These are phyloP conservation scores for Pseudoneurospora amorphoporcata DNA, from an alignment of 495 filamentous ascomycete species.

Conservation along the genomic window DNA sequence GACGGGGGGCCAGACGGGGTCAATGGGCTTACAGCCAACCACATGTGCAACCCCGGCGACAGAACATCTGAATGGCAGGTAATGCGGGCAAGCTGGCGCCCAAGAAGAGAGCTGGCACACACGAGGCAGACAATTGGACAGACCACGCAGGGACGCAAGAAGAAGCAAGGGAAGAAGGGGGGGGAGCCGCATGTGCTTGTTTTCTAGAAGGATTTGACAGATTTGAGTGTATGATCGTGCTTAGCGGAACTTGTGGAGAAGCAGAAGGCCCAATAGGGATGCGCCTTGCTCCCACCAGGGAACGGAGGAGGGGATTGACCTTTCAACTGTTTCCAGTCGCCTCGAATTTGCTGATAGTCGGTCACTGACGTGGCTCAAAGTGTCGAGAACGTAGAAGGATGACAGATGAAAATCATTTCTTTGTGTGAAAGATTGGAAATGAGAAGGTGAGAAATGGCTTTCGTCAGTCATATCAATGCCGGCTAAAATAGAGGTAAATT, in stretches of 20 bases:
- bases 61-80: not conserved
- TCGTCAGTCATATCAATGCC: not conserved
- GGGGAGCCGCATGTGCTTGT: constrained; percentile 14
- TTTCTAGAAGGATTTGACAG: constrained; percentile 29
- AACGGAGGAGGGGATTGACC: constrained; percentile 4
- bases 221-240: constrained; percentile 15
- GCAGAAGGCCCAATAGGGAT: constrained; percentile 6
- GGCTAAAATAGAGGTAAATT: not conserved
- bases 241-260: constrained; percentile 17
- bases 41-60: not conserved
- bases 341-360: not conserved
- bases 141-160: not conserved
- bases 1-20: not conserved
- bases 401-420: not conserved
- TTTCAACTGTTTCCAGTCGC: not conserved
- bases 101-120: not conserved
- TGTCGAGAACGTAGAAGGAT: not conserved
- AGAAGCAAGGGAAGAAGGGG: not conserved
- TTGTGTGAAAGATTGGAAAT: not conserved
- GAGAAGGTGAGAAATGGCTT: not conserved
- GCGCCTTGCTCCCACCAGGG: constrained; percentile 8
- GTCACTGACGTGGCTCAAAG: not conserved
- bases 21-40: constrained; percentile 2
- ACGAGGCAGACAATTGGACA: not conserved
- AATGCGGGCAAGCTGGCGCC: not conserved